A percentile compares a stretch with the other conserved stretches of the same genome.
Conservation (phyloP, 2,329 filamentous ascomycete species). For the Aspergillus novoparasiticus region DNA sequence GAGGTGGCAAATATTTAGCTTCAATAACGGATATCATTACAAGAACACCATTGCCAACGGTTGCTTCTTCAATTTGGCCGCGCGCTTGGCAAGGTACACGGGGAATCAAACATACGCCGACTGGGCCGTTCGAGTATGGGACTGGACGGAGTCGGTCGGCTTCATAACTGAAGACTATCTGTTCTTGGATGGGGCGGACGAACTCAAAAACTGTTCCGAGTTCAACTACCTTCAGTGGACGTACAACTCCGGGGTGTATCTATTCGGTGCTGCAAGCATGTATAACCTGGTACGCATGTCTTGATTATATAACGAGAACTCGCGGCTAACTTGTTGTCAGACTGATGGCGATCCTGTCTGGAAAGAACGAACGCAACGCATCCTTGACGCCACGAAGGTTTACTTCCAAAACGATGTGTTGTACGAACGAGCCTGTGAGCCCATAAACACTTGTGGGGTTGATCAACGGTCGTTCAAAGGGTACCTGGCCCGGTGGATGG, state of each 20-base stretch:
- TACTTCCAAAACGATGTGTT: conserved; percentile 58
- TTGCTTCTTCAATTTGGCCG: conserved; percentile 36
- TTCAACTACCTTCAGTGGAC: conserved; percentile 59
- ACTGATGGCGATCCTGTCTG: conserved; percentile 52
- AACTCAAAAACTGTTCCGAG: conserved; percentile 53
- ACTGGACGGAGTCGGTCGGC: conserved; percentile 57
- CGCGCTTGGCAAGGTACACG: conserved; percentile 34
- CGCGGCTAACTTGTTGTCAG: conserved; percentile 16
- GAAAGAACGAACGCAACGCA: conserved; percentile 51
- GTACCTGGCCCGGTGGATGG: conserved; percentile 64
- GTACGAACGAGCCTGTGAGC: conserved; percentile 64
- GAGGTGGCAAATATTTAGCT: conserved; percentile 39
- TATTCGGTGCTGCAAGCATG: conserved; percentile 59
- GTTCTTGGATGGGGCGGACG: conserved; percentile 59
- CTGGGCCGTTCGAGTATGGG: conserved; percentile 69
- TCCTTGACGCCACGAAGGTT: conserved; percentile 57
- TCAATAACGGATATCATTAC: conserved; percentile 37
- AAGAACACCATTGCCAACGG: conserved; percentile 40
- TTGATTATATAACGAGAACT: no score
- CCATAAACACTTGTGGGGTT: conserved; percentile 57
- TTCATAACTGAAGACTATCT: conserved; percentile 54
- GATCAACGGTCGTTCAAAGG: conserved; percentile 69
- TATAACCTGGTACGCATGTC: conserved; percentile 52
- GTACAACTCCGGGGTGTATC: conserved; percentile 59
- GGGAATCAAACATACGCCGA: conserved; percentile 43